Percentiles rank a stretch among this genome's conserved stretches.
phyloP scores from a whole-genome alignment of 1,284 basidiomycete genomes.

The Pyrrhoderma noxium region DNA sequence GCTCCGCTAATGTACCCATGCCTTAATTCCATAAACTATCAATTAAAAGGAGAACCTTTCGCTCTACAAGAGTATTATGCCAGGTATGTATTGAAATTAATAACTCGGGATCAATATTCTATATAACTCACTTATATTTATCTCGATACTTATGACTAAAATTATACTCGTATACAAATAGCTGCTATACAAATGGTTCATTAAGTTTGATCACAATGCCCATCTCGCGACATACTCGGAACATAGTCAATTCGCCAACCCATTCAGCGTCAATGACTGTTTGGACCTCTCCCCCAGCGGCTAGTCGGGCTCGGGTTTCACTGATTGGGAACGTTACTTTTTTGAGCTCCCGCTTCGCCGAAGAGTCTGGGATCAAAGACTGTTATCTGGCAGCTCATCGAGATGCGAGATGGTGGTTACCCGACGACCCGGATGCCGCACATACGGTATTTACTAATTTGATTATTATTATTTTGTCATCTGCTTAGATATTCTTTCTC shows the following conservation, averaged over 20 bases:
- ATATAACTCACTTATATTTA: not conserved
- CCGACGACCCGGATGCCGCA: slow-evolving; percentile 38
- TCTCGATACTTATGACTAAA: not conserved
- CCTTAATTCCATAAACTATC: too few relatives aligned
- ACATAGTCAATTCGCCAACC: slow-evolving; percentile 39
- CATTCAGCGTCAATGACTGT: slow-evolving; percentile 50
- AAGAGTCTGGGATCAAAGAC: slow-evolving; percentile 29
- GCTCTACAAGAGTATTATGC: slow-evolving; percentile 56
- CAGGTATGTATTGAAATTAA: slow-evolving; percentile 32
- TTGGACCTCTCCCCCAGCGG: slow-evolving; percentile 35
- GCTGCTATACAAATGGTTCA: slow-evolving; percentile 53
- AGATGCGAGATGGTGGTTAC: slow-evolving; percentile 45
- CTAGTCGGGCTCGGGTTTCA: slow-evolving; percentile 43
- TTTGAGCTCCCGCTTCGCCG: slow-evolving; percentile 29
- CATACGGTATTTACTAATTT: slow-evolving; percentile 31
- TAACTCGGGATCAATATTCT: too few relatives aligned
- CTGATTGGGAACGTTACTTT: slow-evolving; percentile 49
- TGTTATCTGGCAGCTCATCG: slow-evolving; percentile 44
- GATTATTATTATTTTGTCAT: too few relatives aligned
- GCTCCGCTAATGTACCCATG: not conserved
- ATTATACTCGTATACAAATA: slow-evolving; percentile 24
- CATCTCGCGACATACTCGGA: slow-evolving; percentile 52
- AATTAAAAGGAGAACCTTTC: slow-evolving; percentile 43
- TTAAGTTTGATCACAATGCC: slow-evolving; percentile 56
- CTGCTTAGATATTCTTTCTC: not conserved